Evolutionary conservation across 345 rosid genomes (phyloP).

Genomic region (Laguncularia racemosa): DNA sequence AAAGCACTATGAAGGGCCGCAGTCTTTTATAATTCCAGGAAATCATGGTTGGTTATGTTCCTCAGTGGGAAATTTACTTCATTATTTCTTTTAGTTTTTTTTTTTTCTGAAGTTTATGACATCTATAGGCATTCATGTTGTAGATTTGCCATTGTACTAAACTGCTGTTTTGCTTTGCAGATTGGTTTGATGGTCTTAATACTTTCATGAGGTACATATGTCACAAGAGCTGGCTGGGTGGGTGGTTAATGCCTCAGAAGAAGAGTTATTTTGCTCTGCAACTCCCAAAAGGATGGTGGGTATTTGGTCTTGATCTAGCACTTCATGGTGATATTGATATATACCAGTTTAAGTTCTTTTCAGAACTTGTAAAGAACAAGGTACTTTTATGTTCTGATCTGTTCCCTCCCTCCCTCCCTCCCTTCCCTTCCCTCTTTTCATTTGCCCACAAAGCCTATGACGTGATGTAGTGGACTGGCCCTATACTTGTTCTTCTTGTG

Average conservation of each 20-base stretch:
- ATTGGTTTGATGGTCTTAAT: conserved; percentile 98
- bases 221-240: conserved; percentile 99
- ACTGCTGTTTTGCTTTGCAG: conserved; percentile 24
- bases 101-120: conserved; percentile 4
- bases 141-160: background rate
- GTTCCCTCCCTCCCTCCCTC: too few relatives aligned
- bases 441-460: too few relatives aligned
- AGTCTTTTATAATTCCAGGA: conserved; percentile 92
- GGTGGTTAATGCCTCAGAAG: conserved; percentile 99
- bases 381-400: conserved; percentile 22
- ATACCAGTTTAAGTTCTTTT: conserved; percentile 94
- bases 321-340: conserved; percentile 97
- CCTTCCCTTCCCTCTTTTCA: too few relatives aligned
- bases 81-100: conserved; percentile 7
- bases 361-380: conserved; percentile 71
- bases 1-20: conserved; percentile 89
- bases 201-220: conserved; percentile 98
- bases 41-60: conserved; percentile 74
- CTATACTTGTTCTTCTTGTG: too few relatives aligned
- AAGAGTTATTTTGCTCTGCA: conserved; percentile 97
- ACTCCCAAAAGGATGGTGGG: conserved; percentile 94
- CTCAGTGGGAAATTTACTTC: conserved; percentile 8
- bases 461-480: too few relatives aligned
- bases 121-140: conserved; percentile 1
- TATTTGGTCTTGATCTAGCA: conserved; percentile 97